Evolutionary conservation across 148 eudicot genomes (phyloP), one percentile per base, ranked within the genome.

Genomic region (Cornus florida): DNA sequence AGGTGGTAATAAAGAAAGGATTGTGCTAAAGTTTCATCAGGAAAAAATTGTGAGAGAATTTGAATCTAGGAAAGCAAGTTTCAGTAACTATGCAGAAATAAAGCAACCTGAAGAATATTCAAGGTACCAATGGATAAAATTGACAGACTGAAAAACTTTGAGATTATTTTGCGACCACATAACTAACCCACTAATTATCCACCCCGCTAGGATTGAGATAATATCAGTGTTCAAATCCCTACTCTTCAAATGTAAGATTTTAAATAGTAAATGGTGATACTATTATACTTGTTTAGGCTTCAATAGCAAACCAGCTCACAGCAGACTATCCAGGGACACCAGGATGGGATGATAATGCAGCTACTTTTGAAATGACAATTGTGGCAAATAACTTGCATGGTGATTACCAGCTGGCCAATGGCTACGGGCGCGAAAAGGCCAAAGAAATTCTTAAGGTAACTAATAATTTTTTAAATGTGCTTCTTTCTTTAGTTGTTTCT

Each of bases 341-440:
- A 0, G 92, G 86, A 78, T 94, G 98, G 97, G 94, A 92, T 81
- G 92, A 92, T 83, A 92, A 92, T 91, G 88, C 90, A 59, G 97
- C 98, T 57, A 90, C 98, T 78, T 92, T 94, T 84, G 91, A 92
- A 77, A 87, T 92, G 90, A 83, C 72, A 1, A 88, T 94, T 67
- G 86, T 85, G 53, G 82, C 93, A 48, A 92, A 93, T 82, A 86
- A 80, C 66, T 67, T 94, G 72, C 94, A 89, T 73, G 94, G 97
- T 28, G 96, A 94, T 78, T 90, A 79, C 83, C 98, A 92, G 83
- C 93, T 94, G 82, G 92, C 91, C 13, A 94, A 90, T 67, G 97
- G 98, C 16, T 86, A 90, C 71, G 97, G 93, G 28, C 89, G 74
- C 78, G 86, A 82, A 32, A 92, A 87, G 83, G 97, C 93, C 78